Conservation (phyloP, 345 rosid species). For the Salix dunnii region DNA sequence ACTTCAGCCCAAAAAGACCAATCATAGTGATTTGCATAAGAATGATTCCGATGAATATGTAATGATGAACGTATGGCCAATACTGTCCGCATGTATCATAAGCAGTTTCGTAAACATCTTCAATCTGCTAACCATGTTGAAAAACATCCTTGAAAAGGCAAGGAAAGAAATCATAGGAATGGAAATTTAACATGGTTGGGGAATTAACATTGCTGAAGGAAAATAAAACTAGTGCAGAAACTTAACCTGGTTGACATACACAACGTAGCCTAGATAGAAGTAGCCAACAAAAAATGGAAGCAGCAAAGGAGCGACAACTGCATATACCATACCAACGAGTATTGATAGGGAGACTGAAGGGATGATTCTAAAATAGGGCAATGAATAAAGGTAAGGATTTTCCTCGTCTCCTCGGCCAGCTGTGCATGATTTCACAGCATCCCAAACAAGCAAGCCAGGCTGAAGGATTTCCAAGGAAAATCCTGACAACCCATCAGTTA, state of each 20-base stretch:
- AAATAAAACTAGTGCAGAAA: neutral
- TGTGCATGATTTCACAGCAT: constrained; percentile 43
- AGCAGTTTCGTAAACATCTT: constrained; percentile 64
- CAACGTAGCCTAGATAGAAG: constrained; percentile 74
- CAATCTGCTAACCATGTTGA: constrained; percentile 42
- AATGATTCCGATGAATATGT: constrained; percentile 54
- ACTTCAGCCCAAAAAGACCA: constrained; percentile 83
- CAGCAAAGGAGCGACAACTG: constrained; percentile 72
- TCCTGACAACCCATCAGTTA: constrained; percentile 80
- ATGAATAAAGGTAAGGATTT: constrained; percentile 65
- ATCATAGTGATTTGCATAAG: constrained; percentile 94
- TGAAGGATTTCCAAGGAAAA: constrained; percentile 87
- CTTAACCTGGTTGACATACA: constrained; percentile 73
- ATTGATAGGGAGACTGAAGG: constrained; percentile 68
- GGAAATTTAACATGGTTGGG: neutral
- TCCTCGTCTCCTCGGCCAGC: constrained; percentile 50
- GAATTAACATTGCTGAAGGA: neutral
- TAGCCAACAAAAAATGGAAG: constrained; percentile 81
- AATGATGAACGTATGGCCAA: constrained; percentile 85
- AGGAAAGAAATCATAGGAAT: neutral
- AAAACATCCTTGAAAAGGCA: neutral
- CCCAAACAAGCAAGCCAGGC: constrained; percentile 59
- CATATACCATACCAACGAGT: constrained; percentile 78
- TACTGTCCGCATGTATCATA: constrained; percentile 76
- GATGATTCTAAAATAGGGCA: constrained; percentile 71